Evolutionary conservation across 805 yeast species (phyloP).

Genomic region (Suhomyces tanzawaensis): DNA sequence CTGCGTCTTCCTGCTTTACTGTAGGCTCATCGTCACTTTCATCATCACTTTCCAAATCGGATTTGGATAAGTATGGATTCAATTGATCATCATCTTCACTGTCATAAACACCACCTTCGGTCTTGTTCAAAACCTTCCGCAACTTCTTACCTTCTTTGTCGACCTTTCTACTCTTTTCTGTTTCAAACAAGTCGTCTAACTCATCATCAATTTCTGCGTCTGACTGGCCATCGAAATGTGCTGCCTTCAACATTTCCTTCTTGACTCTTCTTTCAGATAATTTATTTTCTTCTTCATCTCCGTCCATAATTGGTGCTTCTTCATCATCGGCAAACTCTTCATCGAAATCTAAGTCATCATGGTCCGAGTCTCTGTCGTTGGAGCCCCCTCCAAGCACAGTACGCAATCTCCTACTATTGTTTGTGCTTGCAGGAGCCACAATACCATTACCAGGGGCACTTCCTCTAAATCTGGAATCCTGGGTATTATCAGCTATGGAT

Average conservation of each 20-base stretch:
- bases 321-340: constrained; percentile 99
- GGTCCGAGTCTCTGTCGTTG: constrained; percentile 65
- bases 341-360: constrained; percentile 90
- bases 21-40: constrained; percentile 47
- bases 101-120: constrained; percentile 88
- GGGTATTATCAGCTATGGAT: constrained; percentile 47
- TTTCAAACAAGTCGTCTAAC: constrained; percentile 69
- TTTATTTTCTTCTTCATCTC: constrained; percentile 91
- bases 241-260: constrained; percentile 80
- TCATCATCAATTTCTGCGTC: constrained; percentile 59
- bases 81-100: constrained; percentile 62
- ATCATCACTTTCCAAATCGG: constrained; percentile 59
- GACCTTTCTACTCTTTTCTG: constrained; percentile 59
- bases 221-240: constrained; percentile 65
- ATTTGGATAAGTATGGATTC: constrained; percentile 69
- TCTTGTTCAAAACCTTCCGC: constrained; percentile 75
- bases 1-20: constrained; percentile 37
- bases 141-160: constrained; percentile 90
- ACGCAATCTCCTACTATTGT: constrained; percentile 22
- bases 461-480: constrained; percentile 47
- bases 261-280: constrained; percentile 82
- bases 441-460: constrained; percentile 9
- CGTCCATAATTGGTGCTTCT: constrained; percentile 97
- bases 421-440: constrained; percentile 8
- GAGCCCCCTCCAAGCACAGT: constrained; percentile 45